Conservation (phyloP, 192 early-diverging fungal genomes). For the Coemansia reversa region DNA sequence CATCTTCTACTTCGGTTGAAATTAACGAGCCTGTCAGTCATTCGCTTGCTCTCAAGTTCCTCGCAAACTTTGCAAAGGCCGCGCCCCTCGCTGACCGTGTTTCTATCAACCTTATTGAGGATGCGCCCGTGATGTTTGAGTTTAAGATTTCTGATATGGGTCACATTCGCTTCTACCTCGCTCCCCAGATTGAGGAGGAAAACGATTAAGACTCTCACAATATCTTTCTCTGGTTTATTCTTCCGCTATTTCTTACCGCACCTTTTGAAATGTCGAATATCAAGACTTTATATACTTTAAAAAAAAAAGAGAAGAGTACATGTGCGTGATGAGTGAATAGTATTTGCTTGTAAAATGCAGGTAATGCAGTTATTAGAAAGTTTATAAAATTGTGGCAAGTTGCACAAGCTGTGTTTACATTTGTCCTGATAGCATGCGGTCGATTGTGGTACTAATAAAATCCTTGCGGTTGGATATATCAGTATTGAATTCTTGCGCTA, state of each 20-base stretch:
- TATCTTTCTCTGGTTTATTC: neutral
- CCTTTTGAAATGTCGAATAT: neutral
- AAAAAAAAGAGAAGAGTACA: too few relatives aligned
- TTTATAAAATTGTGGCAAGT: neutral
- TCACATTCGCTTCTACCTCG: conserved; percentile 93
- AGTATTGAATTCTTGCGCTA: conserved; percentile 61
- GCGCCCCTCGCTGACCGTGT: conserved; percentile 78
- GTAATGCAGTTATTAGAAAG: neutral
- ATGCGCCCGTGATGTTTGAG: conserved; percentile 91
- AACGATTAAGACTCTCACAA: conserved; percentile 30
- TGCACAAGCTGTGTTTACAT: conserved; percentile 5
- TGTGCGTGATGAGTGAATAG: neutral
- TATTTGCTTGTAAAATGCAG: neutral
- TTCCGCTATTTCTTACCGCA: neutral
- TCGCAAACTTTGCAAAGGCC: conserved; percentile 94
- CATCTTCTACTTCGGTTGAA: conserved; percentile 70
- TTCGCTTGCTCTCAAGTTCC: conserved; percentile 92
- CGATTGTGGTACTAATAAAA: conserved; percentile 71
- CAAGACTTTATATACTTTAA: neutral
- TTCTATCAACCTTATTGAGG: conserved; percentile 77
- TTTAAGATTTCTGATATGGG: conserved; percentile 88
- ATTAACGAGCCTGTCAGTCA: conserved; percentile 77
- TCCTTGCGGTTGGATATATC: conserved; percentile 65
- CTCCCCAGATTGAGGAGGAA: conserved; percentile 74
- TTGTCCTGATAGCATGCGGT: conserved; percentile 30